Base-by-base conservation (phyloP, 306 rosid genomes). In the Luffa aegyptiaca region DNA sequence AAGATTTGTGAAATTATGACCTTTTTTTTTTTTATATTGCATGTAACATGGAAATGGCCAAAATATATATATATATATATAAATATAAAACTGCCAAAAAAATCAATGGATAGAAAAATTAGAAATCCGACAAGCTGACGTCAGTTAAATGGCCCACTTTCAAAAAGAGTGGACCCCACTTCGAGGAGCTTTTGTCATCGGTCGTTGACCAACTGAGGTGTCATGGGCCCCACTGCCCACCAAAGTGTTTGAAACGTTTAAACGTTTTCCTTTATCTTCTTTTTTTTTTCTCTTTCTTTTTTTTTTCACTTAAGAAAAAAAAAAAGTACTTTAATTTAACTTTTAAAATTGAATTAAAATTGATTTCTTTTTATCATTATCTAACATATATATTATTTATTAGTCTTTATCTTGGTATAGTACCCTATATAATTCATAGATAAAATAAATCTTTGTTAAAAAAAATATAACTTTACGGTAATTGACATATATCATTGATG, bases 171-270 rank as follows among this genome's bases (percentile, higher is more conserved):
- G 89, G 89, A 74, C 7, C 89, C 89, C 85, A 81, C 69, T 44
- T 77, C 62, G 81, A 75, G 86, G 57, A 73, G 31, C 74, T 82
- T 84, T 84, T 85, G 91, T 86, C 88, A 88, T 80, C 74, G 85
- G 79, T 83, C 91, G 88, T 88, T 90, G 91, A 90, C 93, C 88
- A 83, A 85, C 85, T 83, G 86, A 68, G 65, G 18, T 26, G 61
- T 52, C 51, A 49, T 83, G 85, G 77, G 31, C 80, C 82, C 75
- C 63, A 59, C 57, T 18, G 48, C 77, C 73, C 78, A 80, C 61
- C 63, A 55, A 49, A 44, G 7, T 49, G 51, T 62, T 51, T 73
- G 14, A 73, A 72, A 49, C 44, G 26, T 72, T 48, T 48, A 14
- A 46, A 18, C 13, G 16, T 31, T 52, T 10, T 45, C 3, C 12